These are phyloP conservation scores for Solanum dulcamara DNA, from an alignment of 257 asterid species.

Conservation along the genomic window DNA sequence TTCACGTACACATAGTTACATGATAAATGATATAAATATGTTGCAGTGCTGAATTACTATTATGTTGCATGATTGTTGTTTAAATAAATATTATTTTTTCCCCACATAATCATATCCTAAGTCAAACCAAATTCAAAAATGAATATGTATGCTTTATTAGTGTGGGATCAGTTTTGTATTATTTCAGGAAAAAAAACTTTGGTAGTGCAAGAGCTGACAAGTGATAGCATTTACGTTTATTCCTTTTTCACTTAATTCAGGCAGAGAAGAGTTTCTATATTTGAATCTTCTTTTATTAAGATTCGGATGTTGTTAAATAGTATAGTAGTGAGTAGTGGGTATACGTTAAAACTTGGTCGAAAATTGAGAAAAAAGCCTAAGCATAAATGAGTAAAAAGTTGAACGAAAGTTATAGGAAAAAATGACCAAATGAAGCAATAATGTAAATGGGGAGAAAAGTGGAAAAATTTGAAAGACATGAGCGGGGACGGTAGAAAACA, in stretches of 20 bases:
- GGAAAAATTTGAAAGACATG: not conserved
- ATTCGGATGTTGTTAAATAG: not conserved
- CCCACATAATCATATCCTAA: not conserved
- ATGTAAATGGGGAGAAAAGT: not conserved
- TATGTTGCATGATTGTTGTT: not conserved
- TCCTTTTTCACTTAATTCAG: not conserved
- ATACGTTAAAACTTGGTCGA: not conserved
- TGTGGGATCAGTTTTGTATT: not conserved
- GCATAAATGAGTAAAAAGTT: not conserved
- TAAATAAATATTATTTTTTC: not conserved
- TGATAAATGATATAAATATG: not conserved
- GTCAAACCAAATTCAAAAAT: not conserved
- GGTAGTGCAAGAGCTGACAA: not conserved
- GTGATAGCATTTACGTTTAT: not conserved
- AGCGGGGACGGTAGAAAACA: slow-evolving; percentile 2
- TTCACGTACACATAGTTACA: not conserved
- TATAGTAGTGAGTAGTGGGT: no score
- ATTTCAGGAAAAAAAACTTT: not conserved
- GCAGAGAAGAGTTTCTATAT: not conserved
- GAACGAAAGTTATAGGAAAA: not conserved
- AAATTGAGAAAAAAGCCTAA: no score
- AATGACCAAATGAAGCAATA: not conserved
- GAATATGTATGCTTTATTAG: not conserved
- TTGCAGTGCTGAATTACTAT: not conserved
- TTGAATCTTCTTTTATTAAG: not conserved